phyloP scores from a whole-genome alignment of 441 rosid genomes.

The Melastoma candidum region DNA sequence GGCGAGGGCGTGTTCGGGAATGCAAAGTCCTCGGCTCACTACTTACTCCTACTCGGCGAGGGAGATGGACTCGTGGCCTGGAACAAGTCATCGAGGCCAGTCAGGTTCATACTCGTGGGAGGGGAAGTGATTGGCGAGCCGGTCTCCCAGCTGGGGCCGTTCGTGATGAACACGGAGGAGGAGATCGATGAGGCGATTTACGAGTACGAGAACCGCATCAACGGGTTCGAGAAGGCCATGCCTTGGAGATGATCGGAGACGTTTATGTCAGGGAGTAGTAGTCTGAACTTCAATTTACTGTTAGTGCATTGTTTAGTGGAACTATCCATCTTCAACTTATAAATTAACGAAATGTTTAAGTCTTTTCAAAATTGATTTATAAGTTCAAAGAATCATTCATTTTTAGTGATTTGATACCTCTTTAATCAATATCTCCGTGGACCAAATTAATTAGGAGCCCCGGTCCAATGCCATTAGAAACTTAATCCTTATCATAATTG shows the following conservation, averaged over 20 bases:
- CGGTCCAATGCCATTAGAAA: no score
- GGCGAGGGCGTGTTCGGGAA: conserved; percentile 64
- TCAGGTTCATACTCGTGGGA: conserved; percentile 68
- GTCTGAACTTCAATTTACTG: no score
- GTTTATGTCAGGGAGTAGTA: no score
- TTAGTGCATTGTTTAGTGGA: no score
- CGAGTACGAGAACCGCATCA: conserved; percentile 56
- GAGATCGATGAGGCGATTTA: conserved; percentile 66
- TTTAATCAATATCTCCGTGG: no score
- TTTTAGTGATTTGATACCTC: no score
- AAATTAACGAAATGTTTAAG: no score
- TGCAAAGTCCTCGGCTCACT: conserved; percentile 33
- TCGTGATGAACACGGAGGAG: conserved; percentile 86
- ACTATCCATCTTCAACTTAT: no score
- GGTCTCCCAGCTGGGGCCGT: conserved; percentile 67
- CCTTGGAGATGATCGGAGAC: conserved; percentile 45
- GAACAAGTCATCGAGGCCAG: conserved; percentile 45
- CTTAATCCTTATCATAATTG: no score
- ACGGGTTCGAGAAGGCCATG: conserved; percentile 83
- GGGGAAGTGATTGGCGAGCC: conserved; percentile 81
- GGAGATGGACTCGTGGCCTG: conserved; percentile 67
- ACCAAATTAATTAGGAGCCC: no score
- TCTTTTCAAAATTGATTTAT: no score
- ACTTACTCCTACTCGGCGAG: conserved; percentile 44
- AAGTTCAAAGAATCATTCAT: no score